Base-by-base conservation (phyloP, 495 filamentous ascomycete species). In the Talaromyces stipitatus region DNA sequence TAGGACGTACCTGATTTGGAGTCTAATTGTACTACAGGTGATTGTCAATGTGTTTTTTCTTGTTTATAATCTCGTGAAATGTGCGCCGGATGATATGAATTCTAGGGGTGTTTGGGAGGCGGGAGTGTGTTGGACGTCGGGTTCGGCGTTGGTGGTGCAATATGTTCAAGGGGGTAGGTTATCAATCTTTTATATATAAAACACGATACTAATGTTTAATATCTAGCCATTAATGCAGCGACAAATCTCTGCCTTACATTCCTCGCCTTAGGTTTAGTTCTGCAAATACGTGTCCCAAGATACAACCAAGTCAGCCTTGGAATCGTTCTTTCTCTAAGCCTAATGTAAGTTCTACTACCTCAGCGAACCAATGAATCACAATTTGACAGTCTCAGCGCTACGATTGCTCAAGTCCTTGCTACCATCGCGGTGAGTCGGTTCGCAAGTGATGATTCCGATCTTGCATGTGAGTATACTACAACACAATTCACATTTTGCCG, bases 211-310 rank as follows among this genome's bases (percentile, higher is more conserved):
- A 50, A 28, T 26, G 14, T 11, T 24, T 14, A 45, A 20, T 45
- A 45, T 14, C 10, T 23, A 55, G 54, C 54, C 24, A 29, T 55
- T 24, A 55, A 55, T 30, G 54, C 54, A 24, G 24, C 54, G 12
- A 46, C 54, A 20, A 28, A 55, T 30, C 26, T 55, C 1, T 55
- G 54, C 26, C 54, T 55, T 3, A 43, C 38, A 3, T 16, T 43
- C 2, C 54, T 55, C 6, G 32, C 54, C 18, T 20, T 55, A 0
- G 33, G 22, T 9, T 18, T 55, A 28, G 36, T 55, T 23, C 26
- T 26, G 0, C 18, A 14, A 18, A 43, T 55, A 9, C 33, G 33
- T 43, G 33, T n/a, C 22, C 14, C 32, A 5, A 22, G 22, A 16
- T 55, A 28, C 24, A n/a, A 11, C 1, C 45, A 43, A 11, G 26